Evolutionary conservation across 768 basidiomycete species (phyloP), one percentile per base, ranked within the genome.

Genomic region (Tylopilus balloui): DNA sequence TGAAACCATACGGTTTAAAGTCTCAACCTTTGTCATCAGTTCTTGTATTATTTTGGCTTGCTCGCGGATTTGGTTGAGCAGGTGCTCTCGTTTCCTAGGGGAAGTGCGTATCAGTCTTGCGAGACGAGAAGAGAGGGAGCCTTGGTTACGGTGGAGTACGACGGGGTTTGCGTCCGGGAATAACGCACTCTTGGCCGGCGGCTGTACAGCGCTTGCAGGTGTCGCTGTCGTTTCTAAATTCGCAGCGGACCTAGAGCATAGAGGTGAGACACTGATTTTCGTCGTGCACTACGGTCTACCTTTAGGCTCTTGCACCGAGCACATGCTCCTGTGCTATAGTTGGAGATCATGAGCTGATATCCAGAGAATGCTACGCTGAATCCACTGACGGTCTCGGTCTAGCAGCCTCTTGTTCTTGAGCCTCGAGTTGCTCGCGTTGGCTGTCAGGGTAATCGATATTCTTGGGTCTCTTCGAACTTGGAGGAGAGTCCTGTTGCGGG

Each of bases 91-190:
- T 75, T 89, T 89, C 34, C 88, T 91, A 51, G 20, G 37, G 29
- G 31, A 48, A 23, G 17, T 20, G 14, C 19, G 17, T 3, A 31
- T 60, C 35, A 48, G 50, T 24, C 23, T 12, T 9, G 24, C 6
- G 11, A 12, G 11, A 13, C 15, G 24, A 20, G n/a, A 28, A 27
- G n/a, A 14, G 11, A 41, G 31, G 37, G 21, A 13, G 40, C 14
- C 37, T 19, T 20, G 70, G 84, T 64, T 68, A 90, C 88, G 86
- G 88, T 45, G 88, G 88, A 5, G 83, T 77, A 39, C 83, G 74
- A 48, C 88, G 83, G 60, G 86, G 86, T 68, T 88, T 90, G 53
- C 85, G 76, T n/a, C 87, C 88, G n/a, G 88, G 88, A 42, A 86
- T 87, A 35, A 83, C 69, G 56, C 88, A 91, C 44, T 87, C 84